Evolutionary conservation across 2,329 filamentous ascomycete species (phyloP).

Genomic region (Claviceps lovelessii): DNA sequence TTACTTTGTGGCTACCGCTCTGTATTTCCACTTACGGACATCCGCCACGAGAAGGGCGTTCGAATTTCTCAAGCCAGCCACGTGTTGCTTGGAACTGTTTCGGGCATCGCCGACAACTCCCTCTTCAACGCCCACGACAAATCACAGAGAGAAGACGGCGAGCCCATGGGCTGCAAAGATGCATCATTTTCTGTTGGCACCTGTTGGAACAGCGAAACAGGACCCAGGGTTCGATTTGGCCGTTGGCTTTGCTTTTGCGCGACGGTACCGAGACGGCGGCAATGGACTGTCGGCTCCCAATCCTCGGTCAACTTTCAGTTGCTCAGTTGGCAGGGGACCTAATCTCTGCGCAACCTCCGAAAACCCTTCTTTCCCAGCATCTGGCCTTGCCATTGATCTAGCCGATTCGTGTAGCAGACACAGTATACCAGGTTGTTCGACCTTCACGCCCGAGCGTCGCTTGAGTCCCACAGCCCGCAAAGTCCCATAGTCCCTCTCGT

Average conservation of each 20-base stretch:
- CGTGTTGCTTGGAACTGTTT: neutral
- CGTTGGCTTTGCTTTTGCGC: neutral
- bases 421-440: conserved; percentile 5
- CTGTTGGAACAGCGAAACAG: neutral
- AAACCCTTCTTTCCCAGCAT: conserved; percentile 1
- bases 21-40: neutral
- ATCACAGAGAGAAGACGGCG: neutral
- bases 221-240: neutral
- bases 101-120: neutral
- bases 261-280: neutral
- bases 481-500: neutral
- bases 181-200: too few species aligned
- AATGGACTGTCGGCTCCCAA: neutral
- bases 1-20: neutral
- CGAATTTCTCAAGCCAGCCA: neutral
- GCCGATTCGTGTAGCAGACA: conserved; percentile 8
- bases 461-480: conserved; percentile 2
- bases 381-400: conserved; percentile 7
- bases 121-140: neutral
- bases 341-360: conserved; percentile 2
- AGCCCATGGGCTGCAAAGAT: too few species aligned
- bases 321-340: neutral
- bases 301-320: neutral
- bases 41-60: conserved; percentile 1
- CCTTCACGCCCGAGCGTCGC: conserved; percentile 8